phyloP scores from a whole-genome alignment of 225 moss, liverwort and hornwort genomes.

The Sphagnum contortum region DNA sequence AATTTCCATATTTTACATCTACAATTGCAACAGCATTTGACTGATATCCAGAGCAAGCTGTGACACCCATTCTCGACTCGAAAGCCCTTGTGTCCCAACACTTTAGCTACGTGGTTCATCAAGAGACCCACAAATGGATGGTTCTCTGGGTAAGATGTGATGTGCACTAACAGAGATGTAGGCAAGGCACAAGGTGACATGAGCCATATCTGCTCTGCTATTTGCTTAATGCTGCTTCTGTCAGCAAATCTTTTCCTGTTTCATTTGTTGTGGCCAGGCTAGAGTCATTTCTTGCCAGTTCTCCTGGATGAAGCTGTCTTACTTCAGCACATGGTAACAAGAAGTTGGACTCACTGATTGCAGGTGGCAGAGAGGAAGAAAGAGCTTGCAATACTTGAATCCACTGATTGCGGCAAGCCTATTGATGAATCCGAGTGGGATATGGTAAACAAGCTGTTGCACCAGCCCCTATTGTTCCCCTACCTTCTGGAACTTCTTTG shows the following conservation, averaged over 20 bases:
- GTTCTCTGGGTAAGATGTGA: too few species aligned
- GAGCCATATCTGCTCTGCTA: too few species aligned
- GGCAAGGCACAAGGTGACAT: too few species aligned
- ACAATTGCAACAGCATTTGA: not conserved
- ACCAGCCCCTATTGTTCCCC: not conserved
- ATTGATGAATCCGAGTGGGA: constrained; percentile 98
- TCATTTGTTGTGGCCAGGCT: not conserved
- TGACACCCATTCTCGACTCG: too few species aligned
- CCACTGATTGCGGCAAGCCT: constrained; percentile 94
- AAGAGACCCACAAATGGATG: too few species aligned
- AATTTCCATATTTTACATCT: not conserved
- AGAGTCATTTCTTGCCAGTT: not conserved
- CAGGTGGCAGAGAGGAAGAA: constrained; percentile 82
- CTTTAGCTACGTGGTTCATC: too few species aligned
- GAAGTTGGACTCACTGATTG: not conserved
- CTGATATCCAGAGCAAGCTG: too few species aligned
- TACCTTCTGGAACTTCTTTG: too few species aligned
- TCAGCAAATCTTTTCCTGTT: not conserved
- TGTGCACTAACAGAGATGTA: too few species aligned
- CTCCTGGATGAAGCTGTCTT: not conserved
- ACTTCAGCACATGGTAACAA: not conserved
- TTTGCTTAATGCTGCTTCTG: too few species aligned
- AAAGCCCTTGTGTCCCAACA: too few species aligned
- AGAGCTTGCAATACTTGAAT: constrained; percentile 80
- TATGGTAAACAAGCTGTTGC: constrained; percentile 32